Percentiles rank a stretch among this genome's conserved stretches.
phyloP scores from a whole-genome alignment of 805 yeast genomes.

The Jamesozyma gamospora region DNA sequence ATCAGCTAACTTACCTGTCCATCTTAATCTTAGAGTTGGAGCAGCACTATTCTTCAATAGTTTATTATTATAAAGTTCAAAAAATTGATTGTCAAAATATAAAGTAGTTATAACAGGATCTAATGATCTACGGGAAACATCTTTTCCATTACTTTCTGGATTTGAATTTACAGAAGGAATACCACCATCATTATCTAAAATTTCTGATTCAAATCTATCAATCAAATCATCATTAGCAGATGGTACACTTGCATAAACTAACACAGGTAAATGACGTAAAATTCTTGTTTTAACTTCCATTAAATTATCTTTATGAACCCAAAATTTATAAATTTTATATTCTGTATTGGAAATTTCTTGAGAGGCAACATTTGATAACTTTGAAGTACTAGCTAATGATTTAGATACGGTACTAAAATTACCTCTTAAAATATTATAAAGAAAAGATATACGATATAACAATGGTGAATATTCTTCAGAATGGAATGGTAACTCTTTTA shows the following conservation, averaged over 20 bases:
- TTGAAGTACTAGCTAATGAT: conserved; percentile 33
- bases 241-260: conserved; percentile 49
- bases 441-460: conserved; percentile 66
- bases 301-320: conserved; percentile 94
- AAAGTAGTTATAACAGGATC: conserved; percentile 83
- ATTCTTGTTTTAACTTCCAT: conserved; percentile 97
- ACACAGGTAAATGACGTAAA: conserved; percentile 84
- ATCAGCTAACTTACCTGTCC: conserved; percentile 77
- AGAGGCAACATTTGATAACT: conserved; percentile 20
- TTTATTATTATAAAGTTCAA: conserved; percentile 80
- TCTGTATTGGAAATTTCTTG: conserved; percentile 22
- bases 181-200: conserved; percentile 19
- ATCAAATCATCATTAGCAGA: conserved; percentile 27
- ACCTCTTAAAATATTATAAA: conserved; percentile 75
- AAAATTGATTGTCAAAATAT: conserved; percentile 76
- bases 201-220: conserved; percentile 19
- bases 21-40: conserved; percentile 74
- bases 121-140: conserved; percentile 28
- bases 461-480: conserved; percentile 92
- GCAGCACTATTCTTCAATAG: conserved; percentile 57
- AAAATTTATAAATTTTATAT: conserved; percentile 69
- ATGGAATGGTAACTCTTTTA: conserved; percentile 82
- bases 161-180: conserved; percentile 31
- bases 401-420: conserved; percentile 30
- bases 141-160: conserved; percentile 32